Conservation (phyloP, 345 rosid species). For the Angophora floribunda region DNA sequence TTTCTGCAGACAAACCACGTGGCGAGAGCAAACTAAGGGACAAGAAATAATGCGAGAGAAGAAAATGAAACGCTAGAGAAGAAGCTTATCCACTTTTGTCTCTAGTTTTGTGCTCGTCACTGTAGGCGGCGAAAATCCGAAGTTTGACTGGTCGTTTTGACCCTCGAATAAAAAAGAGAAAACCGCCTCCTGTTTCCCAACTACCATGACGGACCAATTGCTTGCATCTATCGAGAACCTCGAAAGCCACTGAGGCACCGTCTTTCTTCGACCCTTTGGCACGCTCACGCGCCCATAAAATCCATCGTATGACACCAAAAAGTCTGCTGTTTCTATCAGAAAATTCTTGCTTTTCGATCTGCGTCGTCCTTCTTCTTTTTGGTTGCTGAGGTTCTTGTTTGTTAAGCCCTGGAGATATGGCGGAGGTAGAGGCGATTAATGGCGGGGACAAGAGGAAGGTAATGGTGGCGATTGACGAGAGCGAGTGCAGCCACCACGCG, state of each 20-base stretch:
- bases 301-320: background rate
- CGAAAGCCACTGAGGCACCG: background rate
- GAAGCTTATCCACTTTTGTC: background rate
- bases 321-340: background rate
- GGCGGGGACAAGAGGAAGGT: constrained; percentile 9
- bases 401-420: background rate
- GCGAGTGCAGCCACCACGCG: constrained; percentile 37
- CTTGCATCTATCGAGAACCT: background rate
- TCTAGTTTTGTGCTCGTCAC: background rate
- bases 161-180: background rate
- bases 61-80: background rate
- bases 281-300: no score
- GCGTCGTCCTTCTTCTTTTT: background rate
- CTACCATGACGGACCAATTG: background rate
- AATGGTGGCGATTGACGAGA: constrained; percentile 43
- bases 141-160: background rate
- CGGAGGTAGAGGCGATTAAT: background rate
- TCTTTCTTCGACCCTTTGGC: background rate
- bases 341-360: background rate
- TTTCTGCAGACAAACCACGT: background rate
- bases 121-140: background rate
- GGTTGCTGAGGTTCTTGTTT: background rate
- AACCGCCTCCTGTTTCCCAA: background rate
- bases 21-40: background rate
- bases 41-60: background rate